A percentile compares a stretch with the other conserved stretches of the same genome.
phyloP scores from a whole-genome alignment of 129 eudicot species.

The Tagetes erecta region DNA sequence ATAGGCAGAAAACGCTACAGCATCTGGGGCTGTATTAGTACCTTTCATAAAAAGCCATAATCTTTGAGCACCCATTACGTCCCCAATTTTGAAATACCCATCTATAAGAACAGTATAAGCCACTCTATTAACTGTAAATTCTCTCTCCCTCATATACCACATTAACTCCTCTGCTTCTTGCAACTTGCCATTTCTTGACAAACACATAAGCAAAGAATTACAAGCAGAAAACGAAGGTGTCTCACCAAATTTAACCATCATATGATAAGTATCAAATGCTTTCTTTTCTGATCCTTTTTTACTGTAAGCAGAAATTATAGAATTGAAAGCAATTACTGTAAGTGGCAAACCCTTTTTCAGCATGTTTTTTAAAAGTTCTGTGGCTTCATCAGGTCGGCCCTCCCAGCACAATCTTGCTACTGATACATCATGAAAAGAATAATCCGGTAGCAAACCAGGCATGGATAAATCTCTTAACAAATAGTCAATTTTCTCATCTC shows the following conservation, averaged over 20 bases:
- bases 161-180: slow-evolving; percentile 67
- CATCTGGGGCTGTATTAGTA: slow-evolving; percentile 67
- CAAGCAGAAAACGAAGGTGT: slow-evolving; percentile 71
- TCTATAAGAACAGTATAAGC: slow-evolving; percentile 79
- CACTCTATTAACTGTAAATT: slow-evolving; percentile 60
- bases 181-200: slow-evolving; percentile 62
- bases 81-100: slow-evolving; percentile 66
- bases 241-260: slow-evolving; percentile 62
- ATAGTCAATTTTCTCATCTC: slow-evolving; percentile 48
- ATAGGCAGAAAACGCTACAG: slow-evolving; percentile 74
- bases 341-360: slow-evolving; percentile 70
- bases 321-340: slow-evolving; percentile 69
- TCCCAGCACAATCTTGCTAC: slow-evolving; percentile 81
- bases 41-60: slow-evolving; percentile 68
- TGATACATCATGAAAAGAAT: slow-evolving; percentile 48
- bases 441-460: slow-evolving; percentile 48
- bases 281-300: slow-evolving; percentile 65
- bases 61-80: slow-evolving; percentile 64
- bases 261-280: slow-evolving; percentile 66
- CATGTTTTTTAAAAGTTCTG: slow-evolving; percentile 52
- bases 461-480: slow-evolving; percentile 48
- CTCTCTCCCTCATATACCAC: slow-evolving; percentile 58
- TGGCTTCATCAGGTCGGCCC: slow-evolving; percentile 68
- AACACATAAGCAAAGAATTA: slow-evolving; percentile 69
- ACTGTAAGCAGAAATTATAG: slow-evolving; percentile 72